Base-by-base conservation (phyloP, 345 rosid species). In the Acer yangbiense region DNA sequence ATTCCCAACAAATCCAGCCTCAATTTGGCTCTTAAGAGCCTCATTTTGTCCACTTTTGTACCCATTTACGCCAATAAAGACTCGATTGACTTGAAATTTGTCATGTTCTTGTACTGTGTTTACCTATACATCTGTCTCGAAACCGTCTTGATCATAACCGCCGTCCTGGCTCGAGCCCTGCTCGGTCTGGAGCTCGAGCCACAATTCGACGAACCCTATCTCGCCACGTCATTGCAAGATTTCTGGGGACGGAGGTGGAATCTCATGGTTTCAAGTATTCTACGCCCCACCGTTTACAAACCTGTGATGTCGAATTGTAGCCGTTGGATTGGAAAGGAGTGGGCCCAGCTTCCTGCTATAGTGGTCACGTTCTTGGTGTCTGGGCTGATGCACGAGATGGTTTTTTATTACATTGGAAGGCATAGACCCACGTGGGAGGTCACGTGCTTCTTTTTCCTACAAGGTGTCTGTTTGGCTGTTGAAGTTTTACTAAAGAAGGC, bases 191-290 rank as follows among this genome's bases (percentile, higher is more conserved):
- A 92, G 57, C 71, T 89, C 7, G 89, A 89, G 76, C 95, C 92
- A 9, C 89, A 85, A 54, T 92, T 88, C 73, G 80, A 87, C 52
- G 89, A 88, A 66, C 97, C 92, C 2, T 89, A 85, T 78, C 80
- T 90, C 3, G 21, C 93, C 29, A 88, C 93, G 46, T 92, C 95
- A 1, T 70, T 94, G 4, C 98, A 94, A 74, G 94, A 92, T 78
- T 94, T 92, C 55, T 94, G 97, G 97, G 86, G 95, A 43, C 86
- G 78, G 0, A 81, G 98, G 48, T 94, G 98, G 95, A 94, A 90
- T 74, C 86, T 88, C 43, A 86, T 88, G 86, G 92, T 86, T 54
- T 73, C 91, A 0, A 64, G 75, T 16, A 65, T 90, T 25, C 88
- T 92, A 35, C 85, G 92, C 1, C 85, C 84, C 0, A 78, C 93